A percentile compares a stretch with the other conserved stretches of the same genome.
Conservation (phyloP, 2,329 filamentous ascomycete species). For the Paecilomyces formosus region DNA sequence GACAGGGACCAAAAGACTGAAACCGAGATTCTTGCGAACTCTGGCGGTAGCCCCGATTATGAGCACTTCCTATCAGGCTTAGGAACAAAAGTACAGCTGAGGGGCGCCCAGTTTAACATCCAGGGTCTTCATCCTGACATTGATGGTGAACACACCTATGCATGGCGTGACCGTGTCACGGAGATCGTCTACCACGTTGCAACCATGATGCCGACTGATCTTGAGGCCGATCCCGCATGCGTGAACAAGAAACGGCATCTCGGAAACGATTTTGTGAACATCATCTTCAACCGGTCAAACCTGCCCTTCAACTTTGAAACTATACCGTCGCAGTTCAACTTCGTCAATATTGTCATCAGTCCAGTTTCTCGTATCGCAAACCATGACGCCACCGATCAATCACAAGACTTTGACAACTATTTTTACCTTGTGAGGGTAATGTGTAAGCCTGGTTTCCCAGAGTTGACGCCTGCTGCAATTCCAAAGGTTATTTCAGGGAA, state of each 20-base stretch:
- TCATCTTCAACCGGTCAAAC: slow-evolving; percentile 97
- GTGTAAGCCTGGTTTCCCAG: slow-evolving; percentile 80
- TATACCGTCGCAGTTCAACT: slow-evolving; percentile 92
- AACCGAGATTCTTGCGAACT: slow-evolving; percentile 77
- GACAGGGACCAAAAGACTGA: slow-evolving; percentile 79
- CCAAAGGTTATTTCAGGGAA: slow-evolving; percentile 81
- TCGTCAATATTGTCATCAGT: slow-evolving; percentile 91
- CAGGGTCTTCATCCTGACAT: slow-evolving; percentile 79
- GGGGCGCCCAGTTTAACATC: slow-evolving; percentile 81
- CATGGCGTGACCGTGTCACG: slow-evolving; percentile 90
- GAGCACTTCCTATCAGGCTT: slow-evolving; percentile 75
- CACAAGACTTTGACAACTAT: slow-evolving; percentile 27
- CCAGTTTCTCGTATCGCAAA: slow-evolving; percentile 51
- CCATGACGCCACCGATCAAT: slow-evolving; percentile 24
- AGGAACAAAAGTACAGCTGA: slow-evolving; percentile 72
- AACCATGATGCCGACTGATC: slow-evolving; percentile 92
- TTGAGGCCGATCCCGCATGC: slow-evolving; percentile 66
- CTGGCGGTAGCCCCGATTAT: slow-evolving; percentile 80
- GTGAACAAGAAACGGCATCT: slow-evolving; percentile 89
- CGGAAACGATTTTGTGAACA: slow-evolving; percentile 96
- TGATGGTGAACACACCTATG: slow-evolving; percentile 83
- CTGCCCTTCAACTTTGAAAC: slow-evolving; percentile 80
- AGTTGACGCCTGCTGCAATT: slow-evolving; percentile 81
- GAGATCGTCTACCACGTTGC: slow-evolving; percentile 94
- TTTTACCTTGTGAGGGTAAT: slow-evolving; percentile 90